phyloP scores from a whole-genome alignment of 2,329 filamentous ascomycete species.

The Cladobotryum mycophilum region DNA sequence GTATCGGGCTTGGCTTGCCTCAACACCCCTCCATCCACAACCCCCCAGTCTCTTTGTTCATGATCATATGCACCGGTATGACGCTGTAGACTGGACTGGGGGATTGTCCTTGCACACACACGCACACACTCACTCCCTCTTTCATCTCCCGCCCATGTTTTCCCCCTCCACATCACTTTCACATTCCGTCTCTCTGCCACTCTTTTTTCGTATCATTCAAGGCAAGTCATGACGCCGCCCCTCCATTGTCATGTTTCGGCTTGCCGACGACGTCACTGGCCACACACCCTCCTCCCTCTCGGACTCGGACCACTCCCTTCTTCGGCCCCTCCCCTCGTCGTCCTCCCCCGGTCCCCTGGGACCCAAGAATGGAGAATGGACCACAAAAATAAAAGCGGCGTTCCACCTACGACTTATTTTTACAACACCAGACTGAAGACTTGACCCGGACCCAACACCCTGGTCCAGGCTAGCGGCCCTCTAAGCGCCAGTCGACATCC shows the following conservation, averaged over 20 bases:
- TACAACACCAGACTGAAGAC: conserved; percentile 5
- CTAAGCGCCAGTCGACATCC: conserved; percentile 29
- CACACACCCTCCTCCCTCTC: conserved; percentile 6
- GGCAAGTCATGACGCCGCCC: not conserved
- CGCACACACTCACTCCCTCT: not conserved
- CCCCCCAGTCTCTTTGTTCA: no score
- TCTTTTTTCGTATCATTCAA: not conserved
- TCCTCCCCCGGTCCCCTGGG: conserved; percentile 4
- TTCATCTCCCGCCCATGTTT: not conserved
- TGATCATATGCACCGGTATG: not conserved
- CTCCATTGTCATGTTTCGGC: conserved; percentile 8
- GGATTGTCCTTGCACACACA: not conserved
- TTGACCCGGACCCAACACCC: conserved; percentile 20
- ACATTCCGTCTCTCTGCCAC: not conserved
- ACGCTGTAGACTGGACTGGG: not conserved
- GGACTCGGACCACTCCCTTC: not conserved
- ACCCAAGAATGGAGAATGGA: not conserved
- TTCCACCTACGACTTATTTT: not conserved
- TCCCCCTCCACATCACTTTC: conserved; percentile 1
- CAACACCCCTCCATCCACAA: not conserved
- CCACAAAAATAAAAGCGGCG: conserved; percentile 8
- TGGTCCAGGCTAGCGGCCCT: conserved; percentile 17
- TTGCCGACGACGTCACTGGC: conserved; percentile 11
- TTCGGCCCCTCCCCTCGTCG: not conserved
- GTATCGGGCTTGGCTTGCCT: not conserved